These are phyloP conservation scores for Tetratostichococcus sp. DNA, from an alignment of 139 green algal species.

Conservation along the genomic window DNA sequence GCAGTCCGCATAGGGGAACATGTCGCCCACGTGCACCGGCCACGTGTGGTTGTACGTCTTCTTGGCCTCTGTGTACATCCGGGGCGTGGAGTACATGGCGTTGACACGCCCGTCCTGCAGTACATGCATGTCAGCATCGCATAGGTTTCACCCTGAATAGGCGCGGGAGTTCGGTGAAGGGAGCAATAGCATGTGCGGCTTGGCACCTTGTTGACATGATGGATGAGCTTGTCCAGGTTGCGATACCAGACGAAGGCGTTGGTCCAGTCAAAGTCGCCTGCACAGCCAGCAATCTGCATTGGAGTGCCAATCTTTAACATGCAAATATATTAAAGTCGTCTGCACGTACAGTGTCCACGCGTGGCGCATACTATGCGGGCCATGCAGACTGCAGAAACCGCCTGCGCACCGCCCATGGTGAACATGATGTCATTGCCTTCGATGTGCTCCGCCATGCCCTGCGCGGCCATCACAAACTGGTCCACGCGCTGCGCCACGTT, in stretches of 20 bases:
- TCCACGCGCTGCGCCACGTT: conserved; percentile 78
- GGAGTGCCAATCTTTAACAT: too few species aligned
- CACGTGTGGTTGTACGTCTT: conserved; percentile 45
- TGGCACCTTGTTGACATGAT: conserved; percentile 36
- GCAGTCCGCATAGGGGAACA: conserved; percentile 88
- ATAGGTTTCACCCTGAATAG: too few species aligned
- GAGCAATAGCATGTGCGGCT: too few species aligned
- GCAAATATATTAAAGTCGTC: too few species aligned
- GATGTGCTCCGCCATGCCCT: conserved; percentile 4
- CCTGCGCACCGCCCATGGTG: conserved; percentile 61
- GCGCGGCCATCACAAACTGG: conserved; percentile 52
- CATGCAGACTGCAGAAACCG: too few species aligned
- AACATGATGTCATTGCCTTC: conserved; percentile 73
- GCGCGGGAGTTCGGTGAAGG: too few species aligned
- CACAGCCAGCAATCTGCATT: too few species aligned
- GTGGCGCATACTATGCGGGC: too few species aligned
- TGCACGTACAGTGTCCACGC: too few species aligned
- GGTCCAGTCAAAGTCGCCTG: conserved; percentile 59
- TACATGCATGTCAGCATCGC: too few species aligned
- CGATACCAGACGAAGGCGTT: conserved; percentile 11
- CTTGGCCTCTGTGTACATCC: conserved; percentile 68
- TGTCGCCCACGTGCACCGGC: conserved; percentile 76
- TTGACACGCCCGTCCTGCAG: conserved; percentile 66
- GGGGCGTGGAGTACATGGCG: conserved; percentile 82
- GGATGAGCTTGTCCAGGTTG: conserved; percentile 82